Evolutionary conservation across 345 rosid genomes (phyloP).

Genomic region (Eucalyptus regnans): DNA sequence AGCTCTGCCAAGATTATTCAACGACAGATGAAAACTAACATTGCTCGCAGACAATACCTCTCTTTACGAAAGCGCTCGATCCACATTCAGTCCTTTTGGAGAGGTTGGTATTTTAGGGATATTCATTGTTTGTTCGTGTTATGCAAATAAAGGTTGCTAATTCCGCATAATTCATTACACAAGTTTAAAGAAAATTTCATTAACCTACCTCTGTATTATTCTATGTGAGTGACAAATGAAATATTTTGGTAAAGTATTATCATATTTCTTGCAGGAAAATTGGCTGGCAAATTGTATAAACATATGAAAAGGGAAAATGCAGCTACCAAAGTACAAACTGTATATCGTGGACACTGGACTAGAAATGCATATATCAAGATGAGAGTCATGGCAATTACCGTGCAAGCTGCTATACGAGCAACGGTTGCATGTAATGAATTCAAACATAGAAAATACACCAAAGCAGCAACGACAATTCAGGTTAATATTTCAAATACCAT

Average conservation of each 20-base stretch:
- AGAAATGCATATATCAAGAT: constrained; percentile 22
- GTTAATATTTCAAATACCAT: constrained; percentile 12
- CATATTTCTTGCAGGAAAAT: constrained; percentile 22
- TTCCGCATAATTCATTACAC: background rate
- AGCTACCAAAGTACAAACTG: constrained; percentile 64
- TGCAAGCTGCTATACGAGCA: constrained; percentile 58
- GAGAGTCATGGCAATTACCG: constrained; percentile 39
- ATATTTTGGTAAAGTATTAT: background rate
- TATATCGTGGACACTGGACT: constrained; percentile 47
- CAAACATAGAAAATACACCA: constrained; percentile 10
- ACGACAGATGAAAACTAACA: constrained; percentile 20
- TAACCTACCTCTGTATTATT: background rate
- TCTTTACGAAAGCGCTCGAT: constrained; percentile 37
- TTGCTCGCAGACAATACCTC: constrained; percentile 34
- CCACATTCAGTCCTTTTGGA: constrained; percentile 63
- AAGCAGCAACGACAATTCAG: constrained; percentile 51
- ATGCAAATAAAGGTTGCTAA: background rate
- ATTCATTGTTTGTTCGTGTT: background rate
- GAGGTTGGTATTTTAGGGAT: constrained; percentile 36
- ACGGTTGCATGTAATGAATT: constrained; percentile 35
- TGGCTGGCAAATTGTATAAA: constrained; percentile 23
- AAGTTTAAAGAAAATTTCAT: background rate
- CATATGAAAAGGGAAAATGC: constrained; percentile 39
- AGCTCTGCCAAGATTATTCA: constrained; percentile 66
- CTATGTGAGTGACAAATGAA: background rate